A percentile compares a stretch with the other conserved stretches of the same genome.
phyloP scores from a whole-genome alignment of 2,329 filamentous ascomycete genomes.

The Fusarium proliferatum region DNA sequence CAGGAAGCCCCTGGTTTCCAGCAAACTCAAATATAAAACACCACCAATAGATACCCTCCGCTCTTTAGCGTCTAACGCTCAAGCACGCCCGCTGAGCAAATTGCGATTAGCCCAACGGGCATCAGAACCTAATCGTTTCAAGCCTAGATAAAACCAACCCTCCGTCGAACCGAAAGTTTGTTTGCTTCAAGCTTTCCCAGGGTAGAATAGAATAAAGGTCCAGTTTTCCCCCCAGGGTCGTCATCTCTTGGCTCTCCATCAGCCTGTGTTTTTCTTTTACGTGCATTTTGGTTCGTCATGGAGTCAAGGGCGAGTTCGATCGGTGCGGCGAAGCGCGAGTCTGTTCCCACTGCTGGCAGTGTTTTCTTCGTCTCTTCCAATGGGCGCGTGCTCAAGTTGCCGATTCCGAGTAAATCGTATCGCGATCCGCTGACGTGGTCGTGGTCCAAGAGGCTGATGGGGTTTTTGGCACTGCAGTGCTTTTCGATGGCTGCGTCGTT shows the following conservation, averaged over 20 bases:
- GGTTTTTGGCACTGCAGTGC: conserved; percentile 11
- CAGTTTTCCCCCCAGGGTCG: not conserved
- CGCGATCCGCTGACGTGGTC: conserved; percentile 38
- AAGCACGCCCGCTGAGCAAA: conserved; percentile 16
- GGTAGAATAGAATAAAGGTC: conserved; percentile 10
- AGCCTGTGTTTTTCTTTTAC: not conserved
- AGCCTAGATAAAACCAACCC: not conserved
- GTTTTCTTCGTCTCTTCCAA: conserved; percentile 38
- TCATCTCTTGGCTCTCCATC: not conserved
- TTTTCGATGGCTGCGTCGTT: conserved; percentile 18
- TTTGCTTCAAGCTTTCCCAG: not conserved
- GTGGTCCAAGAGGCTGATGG: conserved; percentile 7
- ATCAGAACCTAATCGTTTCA: not conserved
- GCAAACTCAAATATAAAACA: not conserved
- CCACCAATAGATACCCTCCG: conserved; percentile 4
- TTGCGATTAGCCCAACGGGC: not conserved
- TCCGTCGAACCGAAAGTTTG: not conserved
- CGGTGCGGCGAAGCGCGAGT: not conserved
- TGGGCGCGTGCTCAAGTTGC: conserved; percentile 28
- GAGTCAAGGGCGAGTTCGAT: not conserved
- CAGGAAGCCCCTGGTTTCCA: conserved; percentile 3
- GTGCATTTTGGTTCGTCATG: not conserved
- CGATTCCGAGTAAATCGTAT: conserved; percentile 29
- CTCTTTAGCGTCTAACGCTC: not conserved
- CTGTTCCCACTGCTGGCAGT: conserved; percentile 39